Percentiles rank a stretch among this genome's conserved stretches.
Evolutionary conservation across 345 rosid genomes (phyloP).

Genomic region (Durio zibethinus): DNA sequence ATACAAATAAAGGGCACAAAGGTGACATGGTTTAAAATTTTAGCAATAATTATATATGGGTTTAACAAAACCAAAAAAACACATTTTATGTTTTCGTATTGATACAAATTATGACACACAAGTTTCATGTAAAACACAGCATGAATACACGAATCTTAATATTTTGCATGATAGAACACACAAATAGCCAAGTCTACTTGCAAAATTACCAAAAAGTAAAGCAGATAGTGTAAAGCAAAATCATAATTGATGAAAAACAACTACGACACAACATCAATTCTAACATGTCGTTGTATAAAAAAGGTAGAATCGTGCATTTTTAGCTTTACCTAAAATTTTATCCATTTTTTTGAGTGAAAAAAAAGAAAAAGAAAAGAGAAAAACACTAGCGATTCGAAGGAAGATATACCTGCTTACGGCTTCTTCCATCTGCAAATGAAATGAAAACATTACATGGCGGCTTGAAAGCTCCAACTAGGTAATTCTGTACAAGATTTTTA

Average conservation of each 20-base stretch:
- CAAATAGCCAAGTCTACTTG: too few species aligned
- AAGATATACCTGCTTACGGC: conserved; percentile 42
- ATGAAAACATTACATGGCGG: conserved; percentile 47
- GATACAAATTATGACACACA: too few species aligned
- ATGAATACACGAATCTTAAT: too few species aligned
- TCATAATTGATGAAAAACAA: neutral
- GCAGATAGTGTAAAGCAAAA: neutral
- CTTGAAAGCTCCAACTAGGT: conserved; percentile 51
- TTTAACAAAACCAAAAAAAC: too few species aligned
- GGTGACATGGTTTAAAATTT: too few species aligned
- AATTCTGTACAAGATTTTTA: conserved; percentile 30
- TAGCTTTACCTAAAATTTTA: neutral
- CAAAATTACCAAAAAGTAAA: neutral
- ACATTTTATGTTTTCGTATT: too few species aligned
- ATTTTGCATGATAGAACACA: too few species aligned
- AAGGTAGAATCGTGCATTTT: neutral
- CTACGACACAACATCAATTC: neutral
- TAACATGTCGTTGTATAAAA: neutral
- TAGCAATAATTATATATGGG: too few species aligned
- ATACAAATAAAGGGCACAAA: too few species aligned
- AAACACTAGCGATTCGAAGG: neutral
- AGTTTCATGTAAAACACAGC: too few species aligned
- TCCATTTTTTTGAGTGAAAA: neutral
- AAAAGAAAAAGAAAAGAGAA: too few species aligned
- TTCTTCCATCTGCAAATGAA: conserved; percentile 43